A percentile compares a stretch with the other conserved stretches of the same genome.
Conservation (phyloP, 2,329 filamentous ascomycete species). For the Cladorrhinum sp. region DNA sequence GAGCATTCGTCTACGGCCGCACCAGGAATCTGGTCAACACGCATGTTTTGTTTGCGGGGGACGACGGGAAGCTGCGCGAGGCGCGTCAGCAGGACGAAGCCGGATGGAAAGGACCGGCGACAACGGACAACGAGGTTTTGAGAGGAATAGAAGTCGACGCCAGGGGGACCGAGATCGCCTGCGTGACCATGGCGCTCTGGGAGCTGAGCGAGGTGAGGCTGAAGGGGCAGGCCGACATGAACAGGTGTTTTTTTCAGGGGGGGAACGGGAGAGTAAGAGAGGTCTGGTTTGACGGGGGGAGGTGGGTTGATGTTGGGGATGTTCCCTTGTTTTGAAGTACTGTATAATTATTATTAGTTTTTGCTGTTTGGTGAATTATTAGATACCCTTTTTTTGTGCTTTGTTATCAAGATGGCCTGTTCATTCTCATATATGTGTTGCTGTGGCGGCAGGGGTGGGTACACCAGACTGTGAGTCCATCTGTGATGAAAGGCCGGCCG, state of each 20-base stretch:
- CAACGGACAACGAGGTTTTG: not conserved
- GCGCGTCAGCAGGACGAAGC: not conserved
- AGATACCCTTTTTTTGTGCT: too few relatives aligned
- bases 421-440: too few relatives aligned
- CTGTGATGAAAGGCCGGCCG: too few relatives aligned
- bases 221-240: not conserved
- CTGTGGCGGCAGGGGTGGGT: too few relatives aligned
- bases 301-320: not conserved
- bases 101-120: not conserved
- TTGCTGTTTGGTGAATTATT: not conserved
- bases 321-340: not conserved
- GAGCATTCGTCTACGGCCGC: not conserved
- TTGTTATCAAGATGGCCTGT: too few relatives aligned
- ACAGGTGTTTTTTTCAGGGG: not conserved
- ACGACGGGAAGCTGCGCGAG: not conserved
- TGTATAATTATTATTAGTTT: not conserved
- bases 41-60: not conserved
- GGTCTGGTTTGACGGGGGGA: not conserved
- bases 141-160: not conserved
- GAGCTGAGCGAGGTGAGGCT: not conserved
- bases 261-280: not conserved
- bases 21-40: not conserved
- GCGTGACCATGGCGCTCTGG: not conserved
- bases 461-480: too few relatives aligned
- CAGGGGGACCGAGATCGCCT: not conserved